Conservation (phyloP, 2,329 filamentous ascomycete genomes). For the Mollisiaceae sp. region DNA sequence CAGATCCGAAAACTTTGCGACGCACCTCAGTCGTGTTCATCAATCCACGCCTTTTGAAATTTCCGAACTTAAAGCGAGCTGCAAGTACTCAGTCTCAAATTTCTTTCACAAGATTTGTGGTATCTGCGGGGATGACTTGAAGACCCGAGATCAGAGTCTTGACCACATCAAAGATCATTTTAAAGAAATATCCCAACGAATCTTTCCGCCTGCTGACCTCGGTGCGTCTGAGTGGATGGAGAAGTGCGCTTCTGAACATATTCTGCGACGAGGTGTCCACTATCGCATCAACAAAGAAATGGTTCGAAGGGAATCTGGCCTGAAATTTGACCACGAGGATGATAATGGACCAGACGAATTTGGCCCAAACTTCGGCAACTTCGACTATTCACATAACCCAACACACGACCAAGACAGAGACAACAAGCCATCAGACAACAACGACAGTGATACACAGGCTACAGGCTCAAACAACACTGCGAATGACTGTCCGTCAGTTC, state of each 20-base stretch:
- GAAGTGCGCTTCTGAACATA: constrained; percentile 19
- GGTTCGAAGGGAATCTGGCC: neutral
- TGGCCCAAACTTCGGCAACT: too few relatives aligned
- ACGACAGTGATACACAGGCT: too few relatives aligned
- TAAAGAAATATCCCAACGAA: constrained; percentile 8
- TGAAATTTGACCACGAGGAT: constrained; percentile 1
- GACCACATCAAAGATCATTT: constrained; percentile 24
- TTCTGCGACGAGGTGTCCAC: constrained; percentile 21
- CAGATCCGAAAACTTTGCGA: constrained; percentile 22
- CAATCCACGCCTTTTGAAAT: constrained; percentile 12
- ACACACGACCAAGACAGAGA: too few relatives aligned
- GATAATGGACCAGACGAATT: neutral
- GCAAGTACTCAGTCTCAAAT: constrained; percentile 17
- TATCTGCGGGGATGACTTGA: constrained; percentile 17
- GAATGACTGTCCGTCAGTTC: too few relatives aligned
- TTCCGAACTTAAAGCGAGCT: constrained; percentile 14
- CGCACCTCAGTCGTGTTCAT: constrained; percentile 19
- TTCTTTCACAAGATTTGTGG: constrained; percentile 25
- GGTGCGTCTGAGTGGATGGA: constrained; percentile 24
- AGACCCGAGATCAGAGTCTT: constrained; percentile 20
- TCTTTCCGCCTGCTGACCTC: constrained; percentile 11
- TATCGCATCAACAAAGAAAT: constrained; percentile 7
- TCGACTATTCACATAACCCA: too few relatives aligned
- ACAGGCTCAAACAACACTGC: too few relatives aligned
- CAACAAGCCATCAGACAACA: too few relatives aligned